Conservation (phyloP, 768 basidiomycete genomes). For the Astraeus odoratus region DNA sequence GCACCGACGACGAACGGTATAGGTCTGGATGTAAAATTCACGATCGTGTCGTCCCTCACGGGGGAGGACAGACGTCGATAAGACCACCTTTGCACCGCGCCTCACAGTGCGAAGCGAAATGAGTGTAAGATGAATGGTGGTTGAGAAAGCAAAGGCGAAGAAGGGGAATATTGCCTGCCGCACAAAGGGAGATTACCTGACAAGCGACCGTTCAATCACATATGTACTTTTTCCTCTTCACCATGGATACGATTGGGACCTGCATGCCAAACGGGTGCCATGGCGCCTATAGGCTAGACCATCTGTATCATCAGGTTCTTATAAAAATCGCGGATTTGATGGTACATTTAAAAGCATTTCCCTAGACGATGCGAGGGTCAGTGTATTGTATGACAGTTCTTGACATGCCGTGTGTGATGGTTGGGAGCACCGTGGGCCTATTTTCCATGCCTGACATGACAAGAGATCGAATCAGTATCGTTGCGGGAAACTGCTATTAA, state of each 20-base stretch:
- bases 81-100: not conserved
- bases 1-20: conserved; percentile 7
- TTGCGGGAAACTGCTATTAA: too few species aligned
- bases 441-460: too few species aligned
- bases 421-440: too few species aligned
- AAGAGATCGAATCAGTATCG: too few species aligned
- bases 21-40: not conserved
- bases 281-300: too few species aligned
- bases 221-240: not conserved
- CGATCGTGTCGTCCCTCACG: not conserved
- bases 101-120: not conserved
- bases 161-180: not conserved
- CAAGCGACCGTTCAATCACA: not conserved
- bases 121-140: not conserved
- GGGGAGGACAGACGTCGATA: not conserved
- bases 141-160: not conserved
- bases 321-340: too few species aligned
- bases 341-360: too few species aligned
- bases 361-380: too few species aligned
- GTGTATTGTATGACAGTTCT: too few species aligned
- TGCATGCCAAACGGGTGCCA: not conserved
- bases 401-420: too few species aligned
- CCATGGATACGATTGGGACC: not conserved
- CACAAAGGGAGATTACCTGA: not conserved
- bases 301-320: too few species aligned